These are phyloP conservation scores for Ceratocystis harringtonii DNA, from an alignment of 2,329 filamentous ascomycete species.

Conservation along the genomic window DNA sequence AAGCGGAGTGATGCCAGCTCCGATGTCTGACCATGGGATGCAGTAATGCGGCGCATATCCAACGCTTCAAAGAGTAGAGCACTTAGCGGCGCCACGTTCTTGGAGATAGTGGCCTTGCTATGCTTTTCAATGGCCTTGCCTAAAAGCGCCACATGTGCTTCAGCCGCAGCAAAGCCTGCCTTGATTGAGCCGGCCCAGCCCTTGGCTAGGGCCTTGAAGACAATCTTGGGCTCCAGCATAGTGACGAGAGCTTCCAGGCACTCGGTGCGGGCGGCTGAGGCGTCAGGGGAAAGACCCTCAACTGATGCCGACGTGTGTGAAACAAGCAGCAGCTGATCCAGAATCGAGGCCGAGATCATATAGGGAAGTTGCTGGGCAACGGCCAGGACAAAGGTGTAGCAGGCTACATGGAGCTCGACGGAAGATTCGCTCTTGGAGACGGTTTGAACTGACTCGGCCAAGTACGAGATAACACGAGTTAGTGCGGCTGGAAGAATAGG, in stretches of 20 bases:
- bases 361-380: constrained; percentile 74
- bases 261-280: constrained; percentile 48
- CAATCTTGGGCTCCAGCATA: constrained; percentile 60
- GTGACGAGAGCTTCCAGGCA: constrained; percentile 63
- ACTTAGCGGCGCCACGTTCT: constrained; percentile 56
- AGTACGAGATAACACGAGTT: constrained; percentile 53
- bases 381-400: constrained; percentile 63
- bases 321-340: constrained; percentile 56
- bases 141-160: constrained; percentile 55
- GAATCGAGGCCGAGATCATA: constrained; percentile 64
- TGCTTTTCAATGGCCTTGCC: constrained; percentile 60
- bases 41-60: constrained; percentile 49
- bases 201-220: constrained; percentile 56
- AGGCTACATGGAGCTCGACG: constrained; percentile 61
- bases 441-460: constrained; percentile 43
- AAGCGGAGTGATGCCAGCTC: constrained; percentile 34
- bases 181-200: constrained; percentile 54
- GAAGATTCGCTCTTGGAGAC: constrained; percentile 36
- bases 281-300: constrained; percentile 40
- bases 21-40: constrained; percentile 32
- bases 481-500: constrained; percentile 66
- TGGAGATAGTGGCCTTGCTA: constrained; percentile 61
- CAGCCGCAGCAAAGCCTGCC: constrained; percentile 46
- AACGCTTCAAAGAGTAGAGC: constrained; percentile 44
- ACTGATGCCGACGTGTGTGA: constrained; percentile 57